Evolutionary conservation across 1,284 basidiomycete species (phyloP).

Genomic region (Ustilago loliicola): DNA sequence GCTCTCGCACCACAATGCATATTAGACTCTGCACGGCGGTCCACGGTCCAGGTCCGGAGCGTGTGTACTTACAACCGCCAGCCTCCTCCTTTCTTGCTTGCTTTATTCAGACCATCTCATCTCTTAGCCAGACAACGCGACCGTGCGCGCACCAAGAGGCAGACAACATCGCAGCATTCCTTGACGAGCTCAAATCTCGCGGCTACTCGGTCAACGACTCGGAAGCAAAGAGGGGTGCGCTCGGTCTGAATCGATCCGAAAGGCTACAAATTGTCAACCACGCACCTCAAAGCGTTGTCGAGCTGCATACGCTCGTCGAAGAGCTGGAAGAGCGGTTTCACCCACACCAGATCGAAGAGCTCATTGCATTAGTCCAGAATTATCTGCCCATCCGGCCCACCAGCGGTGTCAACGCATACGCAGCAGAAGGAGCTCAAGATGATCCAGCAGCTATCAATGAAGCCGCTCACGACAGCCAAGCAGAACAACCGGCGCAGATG

Average conservation of each 20-base stretch:
- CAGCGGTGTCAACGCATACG: constrained; percentile 27
- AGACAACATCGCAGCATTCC: constrained; percentile 78
- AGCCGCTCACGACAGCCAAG: constrained; percentile 1
- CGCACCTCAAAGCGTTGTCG: constrained; percentile 83
- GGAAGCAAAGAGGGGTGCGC: constrained; percentile 67
- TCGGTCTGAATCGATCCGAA: constrained; percentile 87
- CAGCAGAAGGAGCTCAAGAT: constrained; percentile 34
- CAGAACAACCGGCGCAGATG: constrained; percentile 20
- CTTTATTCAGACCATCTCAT: constrained; percentile 79
- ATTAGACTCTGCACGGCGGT: too few species aligned
- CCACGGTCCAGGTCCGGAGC: too few species aligned
- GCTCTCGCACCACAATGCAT: neutral
- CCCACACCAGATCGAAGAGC: constrained; percentile 77
- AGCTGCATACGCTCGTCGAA: constrained; percentile 91
- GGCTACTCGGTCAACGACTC: constrained; percentile 53
- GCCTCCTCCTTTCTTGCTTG: neutral
- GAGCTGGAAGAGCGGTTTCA: constrained; percentile 85
- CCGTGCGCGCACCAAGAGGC: constrained; percentile 79
- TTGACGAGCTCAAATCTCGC: constrained; percentile 74
- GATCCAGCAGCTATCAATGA: constrained; percentile 21
- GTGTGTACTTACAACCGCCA: too few species aligned
- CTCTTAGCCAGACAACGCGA: constrained; percentile 81
- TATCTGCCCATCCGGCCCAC: constrained; percentile 48
- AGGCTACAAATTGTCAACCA: constrained; percentile 91
- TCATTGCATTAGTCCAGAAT: constrained; percentile 77